phyloP scores from a whole-genome alignment of 2,329 filamentous ascomycete genomes.

The Plectosphaerella cucumerina region DNA sequence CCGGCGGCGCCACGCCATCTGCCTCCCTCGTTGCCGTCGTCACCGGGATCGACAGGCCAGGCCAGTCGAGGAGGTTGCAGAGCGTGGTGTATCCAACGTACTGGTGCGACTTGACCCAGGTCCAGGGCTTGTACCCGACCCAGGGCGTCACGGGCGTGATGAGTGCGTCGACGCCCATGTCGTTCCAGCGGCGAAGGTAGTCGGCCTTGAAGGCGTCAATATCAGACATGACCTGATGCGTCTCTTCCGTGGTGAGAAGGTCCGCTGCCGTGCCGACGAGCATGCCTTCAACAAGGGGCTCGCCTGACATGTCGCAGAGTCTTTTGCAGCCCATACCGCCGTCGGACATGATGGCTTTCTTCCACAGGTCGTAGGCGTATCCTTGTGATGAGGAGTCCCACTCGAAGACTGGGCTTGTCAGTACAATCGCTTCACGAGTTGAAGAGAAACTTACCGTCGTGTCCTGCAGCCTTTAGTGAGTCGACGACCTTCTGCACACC shows the following conservation, averaged over 20 bases:
- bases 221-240: conserved; percentile 31
- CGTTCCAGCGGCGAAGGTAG: conserved; percentile 34
- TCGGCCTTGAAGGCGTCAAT: conserved; percentile 30
- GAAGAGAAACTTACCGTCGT: conserved; percentile 19
- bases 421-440: neutral
- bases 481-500: conserved; percentile 22
- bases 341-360: conserved; percentile 22
- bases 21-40: conserved; percentile 18
- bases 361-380: conserved; percentile 15
- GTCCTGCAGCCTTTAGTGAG: conserved; percentile 13
- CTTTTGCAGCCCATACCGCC: conserved; percentile 19
- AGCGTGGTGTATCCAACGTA: conserved; percentile 24
- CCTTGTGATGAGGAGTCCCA: conserved; percentile 17
- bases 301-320: conserved; percentile 28
- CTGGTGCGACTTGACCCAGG: conserved; percentile 21
- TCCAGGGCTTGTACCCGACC: conserved; percentile 21
- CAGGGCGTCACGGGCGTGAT: conserved; percentile 10
- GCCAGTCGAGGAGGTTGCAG: conserved; percentile 26
- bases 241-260: conserved; percentile 15
- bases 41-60: conserved; percentile 22
- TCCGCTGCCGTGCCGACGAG: neutral
- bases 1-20: conserved; percentile 18
- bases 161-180: conserved; percentile 31
- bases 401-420: conserved; percentile 11
- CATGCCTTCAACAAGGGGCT: conserved; percentile 35